phyloP scores from a whole-genome alignment of 441 rosid genomes.

The Mallotus japonicus region DNA sequence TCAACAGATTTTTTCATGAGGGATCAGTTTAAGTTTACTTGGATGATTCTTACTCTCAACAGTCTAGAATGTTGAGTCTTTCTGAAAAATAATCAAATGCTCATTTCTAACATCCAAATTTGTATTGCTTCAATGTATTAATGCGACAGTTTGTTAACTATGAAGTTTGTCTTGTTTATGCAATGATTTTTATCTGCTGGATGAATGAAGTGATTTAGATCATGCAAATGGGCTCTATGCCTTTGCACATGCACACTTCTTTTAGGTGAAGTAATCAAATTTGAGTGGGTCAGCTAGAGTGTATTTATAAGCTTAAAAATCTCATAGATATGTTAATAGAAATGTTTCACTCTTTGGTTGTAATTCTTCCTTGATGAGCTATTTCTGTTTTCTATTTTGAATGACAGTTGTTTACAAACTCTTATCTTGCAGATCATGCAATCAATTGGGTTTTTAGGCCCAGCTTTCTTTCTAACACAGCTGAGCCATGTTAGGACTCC shows the following conservation, averaged over 20 bases:
- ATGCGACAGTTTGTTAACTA: neutral
- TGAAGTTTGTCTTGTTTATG: neutral
- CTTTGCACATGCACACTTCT: neutral
- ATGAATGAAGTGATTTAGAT: neutral
- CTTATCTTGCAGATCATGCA: conserved; percentile 83
- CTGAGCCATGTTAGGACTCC: conserved; percentile 86
- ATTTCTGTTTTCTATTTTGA: neutral
- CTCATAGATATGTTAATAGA: neutral
- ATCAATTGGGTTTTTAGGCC: conserved; percentile 93
- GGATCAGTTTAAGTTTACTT: neutral
- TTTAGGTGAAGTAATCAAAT: too few relatives aligned
- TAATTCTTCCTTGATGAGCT: neutral
- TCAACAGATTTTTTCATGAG: neutral
- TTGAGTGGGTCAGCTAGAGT: neutral
- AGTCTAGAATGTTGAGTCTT: neutral
- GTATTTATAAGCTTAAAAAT: neutral
- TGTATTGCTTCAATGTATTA: neutral
- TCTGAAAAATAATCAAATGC: neutral
- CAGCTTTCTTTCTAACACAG: conserved; percentile 91
- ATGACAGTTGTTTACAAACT: conserved; percentile 20
- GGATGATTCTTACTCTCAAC: neutral
- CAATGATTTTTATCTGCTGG: neutral
- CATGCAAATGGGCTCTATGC: neutral
- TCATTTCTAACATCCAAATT: neutral
- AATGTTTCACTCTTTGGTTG: neutral